These are phyloP conservation scores for Prunus armeniaca DNA, from an alignment of 306 rosid species.

Conservation along the genomic window DNA sequence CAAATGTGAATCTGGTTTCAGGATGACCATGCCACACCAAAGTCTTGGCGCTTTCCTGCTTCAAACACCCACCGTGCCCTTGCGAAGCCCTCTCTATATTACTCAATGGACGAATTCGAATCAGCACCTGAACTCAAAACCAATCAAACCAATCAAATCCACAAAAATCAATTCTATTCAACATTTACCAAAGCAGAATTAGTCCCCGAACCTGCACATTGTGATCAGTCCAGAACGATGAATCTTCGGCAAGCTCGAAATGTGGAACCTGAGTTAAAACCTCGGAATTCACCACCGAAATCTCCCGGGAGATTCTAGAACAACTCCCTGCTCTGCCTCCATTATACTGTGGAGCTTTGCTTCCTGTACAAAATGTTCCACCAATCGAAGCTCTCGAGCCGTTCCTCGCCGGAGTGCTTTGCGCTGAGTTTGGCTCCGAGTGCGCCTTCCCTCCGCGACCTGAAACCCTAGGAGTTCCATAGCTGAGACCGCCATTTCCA, in stretches of 20 bases:
- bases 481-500: constrained; percentile 24
- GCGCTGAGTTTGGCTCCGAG: constrained; percentile 76
- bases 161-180: not conserved
- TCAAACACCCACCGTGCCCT: constrained; percentile 76
- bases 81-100: constrained; percentile 61
- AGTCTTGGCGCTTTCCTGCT: constrained; percentile 73
- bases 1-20: constrained; percentile 88
- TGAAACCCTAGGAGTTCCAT: constrained; percentile 39
- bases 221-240: constrained; percentile 88
- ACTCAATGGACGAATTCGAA: constrained; percentile 83
- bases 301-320: constrained; percentile 32
- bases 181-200: not conserved
- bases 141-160: constrained; percentile 20
- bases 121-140: constrained; percentile 60
- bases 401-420: constrained; percentile 60
- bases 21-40: constrained; percentile 95
- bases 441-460: constrained; percentile 41
- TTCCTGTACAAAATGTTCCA: constrained; percentile 37
- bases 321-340: constrained; percentile 43
- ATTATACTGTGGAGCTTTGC: constrained; percentile 29
- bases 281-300: constrained; percentile 28
- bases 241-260: constrained; percentile 66
- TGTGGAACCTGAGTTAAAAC: constrained; percentile 40
- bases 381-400: constrained; percentile 57
- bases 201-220: constrained; percentile 68